Evolutionary conservation across 192 early-diverging fungal genomes (phyloP), one percentile per base, ranked within the genome.

Genomic region (Coemansia sp.): DNA sequence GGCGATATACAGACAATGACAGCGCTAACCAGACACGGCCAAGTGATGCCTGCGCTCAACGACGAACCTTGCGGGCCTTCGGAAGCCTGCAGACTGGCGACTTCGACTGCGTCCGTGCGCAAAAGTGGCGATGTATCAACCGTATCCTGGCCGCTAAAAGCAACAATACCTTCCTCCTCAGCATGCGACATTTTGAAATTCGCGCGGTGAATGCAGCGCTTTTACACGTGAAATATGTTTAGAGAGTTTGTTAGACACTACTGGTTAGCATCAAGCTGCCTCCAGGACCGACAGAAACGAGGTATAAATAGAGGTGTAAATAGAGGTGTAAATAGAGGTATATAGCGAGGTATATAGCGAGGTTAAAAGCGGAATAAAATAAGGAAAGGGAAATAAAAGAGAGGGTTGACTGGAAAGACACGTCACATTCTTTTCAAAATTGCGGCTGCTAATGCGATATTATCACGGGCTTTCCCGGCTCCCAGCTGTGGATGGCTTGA

Each of bases 121-220:
- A 80, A 53, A 9, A 80, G 77, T 6, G 72, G 77, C 64, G 77
- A 80, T 68, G 66, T 68, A 29, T 79, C 76, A 15, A 80, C 41
- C 1, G 63, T 50, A 43, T 69, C 53, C 4, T 8, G 48, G 20
- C 48, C 48, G 13, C 11, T 20, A 50, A 50, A 50, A 23, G 48
- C 19, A 9, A 20, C 48, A 50, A 5, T 23, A 43, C 13, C 48
- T 50, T 20, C 48, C 19, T 23, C 48, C 22, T 50, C 48, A 23
- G 6, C 13, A 50, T 50, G 19, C 3, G 49, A 25, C 49, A 52
- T 52, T 52, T 9, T 8, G 5, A 52, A 52, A 52, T 52, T 25
- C 23, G 23, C 9, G 49, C 49, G 5, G 22, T 25, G 23, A 52
- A 52, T 52, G 8, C 49, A 13, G 49, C 13, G 49, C 20, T 33